Evolutionary conservation across 176 grass and related monocot species (phyloP).

Genomic region (Cenchrus americanus): DNA sequence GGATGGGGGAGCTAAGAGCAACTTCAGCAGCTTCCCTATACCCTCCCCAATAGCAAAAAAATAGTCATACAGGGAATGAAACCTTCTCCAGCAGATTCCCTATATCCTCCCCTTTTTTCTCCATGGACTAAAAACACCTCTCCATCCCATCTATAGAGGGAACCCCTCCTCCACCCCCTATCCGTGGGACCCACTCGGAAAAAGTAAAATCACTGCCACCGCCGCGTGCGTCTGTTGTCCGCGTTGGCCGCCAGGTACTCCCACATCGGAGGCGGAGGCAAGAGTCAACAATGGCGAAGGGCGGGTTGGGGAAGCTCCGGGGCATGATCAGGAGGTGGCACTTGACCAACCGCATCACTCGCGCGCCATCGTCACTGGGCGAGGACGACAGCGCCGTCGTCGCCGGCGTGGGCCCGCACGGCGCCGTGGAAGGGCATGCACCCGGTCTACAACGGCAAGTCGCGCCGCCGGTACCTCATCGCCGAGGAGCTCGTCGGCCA

Average conservation of each 20-base stretch:
- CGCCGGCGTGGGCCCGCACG: not conserved
- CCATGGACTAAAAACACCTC: too few species aligned
- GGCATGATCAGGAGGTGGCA: slow-evolving; percentile 84
- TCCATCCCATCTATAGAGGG: too few species aligned
- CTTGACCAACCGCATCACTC: slow-evolving; percentile 58
- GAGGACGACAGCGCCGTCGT: not conserved
- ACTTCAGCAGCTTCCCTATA: too few species aligned
- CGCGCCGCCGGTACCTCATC: slow-evolving; percentile 69
- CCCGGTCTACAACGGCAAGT: slow-evolving; percentile 75
- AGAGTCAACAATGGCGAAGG: slow-evolving; percentile 44
- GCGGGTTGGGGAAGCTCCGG: slow-evolving; percentile 67
- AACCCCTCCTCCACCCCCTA: too few species aligned
- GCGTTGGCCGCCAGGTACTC: not conserved
- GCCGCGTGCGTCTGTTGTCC: not conserved
- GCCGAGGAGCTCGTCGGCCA: slow-evolving; percentile 60
- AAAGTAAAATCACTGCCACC: too few species aligned
- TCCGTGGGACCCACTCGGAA: too few species aligned
- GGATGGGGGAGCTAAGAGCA: too few species aligned
- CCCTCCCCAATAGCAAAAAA: too few species aligned
- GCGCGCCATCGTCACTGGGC: not conserved
- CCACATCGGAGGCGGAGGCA: not conserved
- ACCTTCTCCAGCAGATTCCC: too few species aligned
- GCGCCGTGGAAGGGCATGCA: slow-evolving; percentile 52
- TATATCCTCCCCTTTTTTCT: too few species aligned
- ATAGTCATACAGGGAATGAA: too few species aligned